These are phyloP conservation scores for Clonostachys byssicola DNA, from an alignment of 2,329 filamentous ascomycete species.

Conservation along the genomic window DNA sequence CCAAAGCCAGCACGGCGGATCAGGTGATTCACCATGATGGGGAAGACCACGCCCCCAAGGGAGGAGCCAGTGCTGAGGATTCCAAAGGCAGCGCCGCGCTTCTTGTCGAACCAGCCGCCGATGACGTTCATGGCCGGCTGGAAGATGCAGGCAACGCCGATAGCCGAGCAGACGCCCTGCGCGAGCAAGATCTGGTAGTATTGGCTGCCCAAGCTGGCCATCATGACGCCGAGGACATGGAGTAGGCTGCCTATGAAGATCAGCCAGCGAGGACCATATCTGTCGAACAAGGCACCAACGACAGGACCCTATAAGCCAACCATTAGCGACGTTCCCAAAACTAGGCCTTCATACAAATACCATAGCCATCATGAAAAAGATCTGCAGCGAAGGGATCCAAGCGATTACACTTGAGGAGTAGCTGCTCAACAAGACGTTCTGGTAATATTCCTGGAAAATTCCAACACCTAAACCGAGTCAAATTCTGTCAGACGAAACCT, in stretches of 20 bases:
- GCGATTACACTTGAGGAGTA: slow-evolving; percentile 43
- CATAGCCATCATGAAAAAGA: slow-evolving; percentile 31
- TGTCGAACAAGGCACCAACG: slow-evolving; percentile 60
- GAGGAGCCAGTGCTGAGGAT: slow-evolving; percentile 52
- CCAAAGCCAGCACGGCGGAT: slow-evolving; percentile 12
- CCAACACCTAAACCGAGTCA: slow-evolving; percentile 17
- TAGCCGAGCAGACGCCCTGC: slow-evolving; percentile 28
- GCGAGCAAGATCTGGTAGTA: slow-evolving; percentile 35
- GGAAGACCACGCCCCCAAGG: slow-evolving; percentile 46
- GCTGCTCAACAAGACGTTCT: slow-evolving; percentile 33
- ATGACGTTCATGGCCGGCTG: slow-evolving; percentile 24
- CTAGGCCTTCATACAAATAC: slow-evolving; percentile 14
- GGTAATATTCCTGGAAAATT: slow-evolving; percentile 40
- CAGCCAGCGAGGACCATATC: slow-evolving; percentile 54
- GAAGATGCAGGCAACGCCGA: slow-evolving; percentile 26
- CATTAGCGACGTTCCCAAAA: slow-evolving; percentile 17
- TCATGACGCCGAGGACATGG: slow-evolving; percentile 60
- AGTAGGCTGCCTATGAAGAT: slow-evolving; percentile 46
- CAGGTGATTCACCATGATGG: slow-evolving; percentile 13
- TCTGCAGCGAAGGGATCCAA: slow-evolving; percentile 40
- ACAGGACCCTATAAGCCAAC: slow-evolving; percentile 34
- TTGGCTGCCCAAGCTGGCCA: slow-evolving; percentile 44
- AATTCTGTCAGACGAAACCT: background rate
- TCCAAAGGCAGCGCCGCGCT: slow-evolving; percentile 51
- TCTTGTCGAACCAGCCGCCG: slow-evolving; percentile 29